Conservation (phyloP, 495 filamentous ascomycete genomes). For the Penicillium parvum region DNA sequence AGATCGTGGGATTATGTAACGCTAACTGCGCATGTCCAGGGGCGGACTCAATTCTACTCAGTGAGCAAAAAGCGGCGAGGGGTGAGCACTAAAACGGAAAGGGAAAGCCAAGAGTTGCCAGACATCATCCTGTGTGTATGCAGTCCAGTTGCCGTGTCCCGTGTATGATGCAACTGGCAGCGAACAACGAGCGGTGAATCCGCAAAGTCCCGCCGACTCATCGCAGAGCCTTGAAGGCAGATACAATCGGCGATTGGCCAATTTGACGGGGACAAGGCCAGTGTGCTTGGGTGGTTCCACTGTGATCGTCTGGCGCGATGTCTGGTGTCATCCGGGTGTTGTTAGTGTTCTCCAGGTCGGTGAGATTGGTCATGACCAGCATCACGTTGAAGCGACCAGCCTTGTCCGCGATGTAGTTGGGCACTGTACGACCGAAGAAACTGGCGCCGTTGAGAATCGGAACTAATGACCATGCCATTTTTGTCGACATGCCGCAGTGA, state of each 20-base stretch:
- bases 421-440: constrained; percentile 62
- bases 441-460: constrained; percentile 25
- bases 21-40: no score
- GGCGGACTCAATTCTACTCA: constrained; percentile 21
- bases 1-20: no score
- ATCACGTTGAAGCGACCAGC: constrained; percentile 64
- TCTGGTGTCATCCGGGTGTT: no score
- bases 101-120: constrained; percentile 11
- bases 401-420: constrained; percentile 60
- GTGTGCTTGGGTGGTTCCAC: background rate
- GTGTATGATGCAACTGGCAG: background rate
- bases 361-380: constrained; percentile 49
- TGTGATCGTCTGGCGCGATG: no score
- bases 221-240: constrained; percentile 21
- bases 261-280: background rate
- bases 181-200: constrained; percentile 19
- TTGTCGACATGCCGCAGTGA: constrained; percentile 23
- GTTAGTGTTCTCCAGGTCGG: no score
- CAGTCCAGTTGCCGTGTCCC: no score
- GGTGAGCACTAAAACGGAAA: constrained; percentile 30
- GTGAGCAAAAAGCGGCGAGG: constrained; percentile 28
- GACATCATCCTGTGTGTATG: background rate
- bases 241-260: constrained; percentile 13
- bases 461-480: constrained; percentile 28
- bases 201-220: constrained; percentile 7